Conservation (phyloP, 305 asterid species). For the Fraxinus platypoda region DNA sequence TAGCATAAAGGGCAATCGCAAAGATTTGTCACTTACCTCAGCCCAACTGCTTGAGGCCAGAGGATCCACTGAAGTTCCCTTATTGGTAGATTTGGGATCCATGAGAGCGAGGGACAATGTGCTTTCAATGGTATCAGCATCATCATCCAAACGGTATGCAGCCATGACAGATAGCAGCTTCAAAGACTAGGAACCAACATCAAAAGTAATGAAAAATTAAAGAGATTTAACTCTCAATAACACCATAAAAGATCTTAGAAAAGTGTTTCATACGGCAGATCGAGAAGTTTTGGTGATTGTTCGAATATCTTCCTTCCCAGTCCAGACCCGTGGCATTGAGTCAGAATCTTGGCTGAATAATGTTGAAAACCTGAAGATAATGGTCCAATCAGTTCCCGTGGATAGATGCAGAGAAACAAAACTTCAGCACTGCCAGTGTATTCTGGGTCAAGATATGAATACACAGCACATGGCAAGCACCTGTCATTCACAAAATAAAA, state of each 20-base stretch:
- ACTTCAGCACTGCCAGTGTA: neutral
- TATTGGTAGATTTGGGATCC: constrained; percentile 58
- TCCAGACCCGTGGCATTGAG: constrained; percentile 98
- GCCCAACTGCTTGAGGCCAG: constrained; percentile 98
- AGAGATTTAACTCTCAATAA: neutral
- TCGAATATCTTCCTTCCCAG: constrained; percentile 98
- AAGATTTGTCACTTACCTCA: constrained; percentile 46
- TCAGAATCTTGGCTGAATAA: constrained; percentile 92
- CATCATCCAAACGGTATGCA: constrained; percentile 82
- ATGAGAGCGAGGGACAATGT: constrained; percentile 80
- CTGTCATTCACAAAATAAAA: neutral
- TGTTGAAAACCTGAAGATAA: constrained; percentile 67
- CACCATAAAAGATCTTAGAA: constrained; percentile 18
- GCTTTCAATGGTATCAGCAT: constrained; percentile 70
- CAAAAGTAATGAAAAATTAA: constrained; percentile 9
- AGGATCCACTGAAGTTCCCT: constrained; percentile 65
- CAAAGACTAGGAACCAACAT: constrained; percentile 55
- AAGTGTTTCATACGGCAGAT: constrained; percentile 68
- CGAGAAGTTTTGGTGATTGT: constrained; percentile 96
- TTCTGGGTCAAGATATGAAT: constrained; percentile 12
- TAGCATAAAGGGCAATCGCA: neutral
- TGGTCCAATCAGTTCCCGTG: constrained; percentile 22
- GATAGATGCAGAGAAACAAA: constrained; percentile 12
- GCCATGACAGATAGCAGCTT: constrained; percentile 92
- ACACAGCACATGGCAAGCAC: neutral